Evolutionary conservation across 2,329 filamentous ascomycete species (phyloP), one percentile per base, ranked within the genome.

Genomic region (Phaeoacremonium minimum): DNA sequence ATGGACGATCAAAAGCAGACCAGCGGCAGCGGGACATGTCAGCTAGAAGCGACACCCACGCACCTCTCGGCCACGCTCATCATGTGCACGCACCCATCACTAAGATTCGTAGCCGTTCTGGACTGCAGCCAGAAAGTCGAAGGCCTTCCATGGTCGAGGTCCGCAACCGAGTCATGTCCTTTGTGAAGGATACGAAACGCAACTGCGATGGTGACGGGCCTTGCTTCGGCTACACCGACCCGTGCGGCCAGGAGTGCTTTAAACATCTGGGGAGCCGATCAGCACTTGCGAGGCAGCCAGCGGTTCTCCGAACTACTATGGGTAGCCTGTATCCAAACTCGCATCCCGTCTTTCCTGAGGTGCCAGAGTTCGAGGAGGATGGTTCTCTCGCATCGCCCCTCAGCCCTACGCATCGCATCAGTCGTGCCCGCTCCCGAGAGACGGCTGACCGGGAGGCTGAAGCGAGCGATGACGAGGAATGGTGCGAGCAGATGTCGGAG

Each of bases 231-330:
- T 84, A 79, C 51, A 69, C 76, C 2, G 80, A 83, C 46, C 78
- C 77, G 1, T 83, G 79, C 43, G 78, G 77, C 2, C 76, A 81
- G 51, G 77, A 79, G 51, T 83, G 79, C 55, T 80, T 77, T 56
- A 81, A 79, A 46, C 75, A 80, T 42, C 29, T 80, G 4, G 60
- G 50, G 46, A 60, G 53, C 18, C 65, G 69, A 15, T 45, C 61
- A 15, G 47, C 54, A 4, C 46, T 55, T 18, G 43, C 52, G 18
- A 51, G 60, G 4, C 60, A 65, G 7, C 48, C 59, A 5, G 56
- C 61, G 4, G 46, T 66, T 18, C 50, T 71, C 6, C 63, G 66
- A n/a, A 67, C 65, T 7, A 61, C 62, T 1, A 69, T 63, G 4
- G 63, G 63, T 1, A 54, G 56, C 11, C 47, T 58, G 15, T 42